Evolutionary conservation across 1,139 yeast species (phyloP).

Genomic region (Blastobotrys ciferrii): DNA sequence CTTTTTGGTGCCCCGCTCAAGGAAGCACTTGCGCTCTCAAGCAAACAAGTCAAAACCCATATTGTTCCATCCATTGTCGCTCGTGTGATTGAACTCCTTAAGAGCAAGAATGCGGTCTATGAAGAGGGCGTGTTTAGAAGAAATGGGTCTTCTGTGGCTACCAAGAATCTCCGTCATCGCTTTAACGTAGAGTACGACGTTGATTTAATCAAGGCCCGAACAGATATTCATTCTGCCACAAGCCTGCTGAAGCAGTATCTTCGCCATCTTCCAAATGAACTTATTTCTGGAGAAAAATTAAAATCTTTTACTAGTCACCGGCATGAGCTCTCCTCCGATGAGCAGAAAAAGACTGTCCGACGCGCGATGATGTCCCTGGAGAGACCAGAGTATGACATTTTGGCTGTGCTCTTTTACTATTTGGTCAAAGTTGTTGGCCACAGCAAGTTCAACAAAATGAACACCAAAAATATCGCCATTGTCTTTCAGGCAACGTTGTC

Average conservation of each 20-base stretch:
- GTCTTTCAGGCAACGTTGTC: conserved; percentile 85
- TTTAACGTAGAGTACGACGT: conserved; percentile 63
- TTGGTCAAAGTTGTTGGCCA: conserved; percentile 64
- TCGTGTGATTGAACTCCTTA: conserved; percentile 71
- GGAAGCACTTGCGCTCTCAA: conserved; percentile 52
- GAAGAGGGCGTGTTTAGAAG: conserved; percentile 91
- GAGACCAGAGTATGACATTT: conserved; percentile 54
- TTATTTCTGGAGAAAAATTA: conserved; percentile 49
- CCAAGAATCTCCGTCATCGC: conserved; percentile 65
- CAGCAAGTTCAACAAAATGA: conserved; percentile 76
- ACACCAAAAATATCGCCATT: conserved; percentile 69
- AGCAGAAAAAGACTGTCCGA: conserved; percentile 35
- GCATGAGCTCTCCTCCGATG: conserved; percentile 16
- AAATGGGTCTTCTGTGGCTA: conserved; percentile 83
- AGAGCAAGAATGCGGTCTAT: conserved; percentile 64
- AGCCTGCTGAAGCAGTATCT: conserved; percentile 74
- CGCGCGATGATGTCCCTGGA: conserved; percentile 43
- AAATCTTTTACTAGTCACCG: background rate
- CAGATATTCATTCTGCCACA: conserved; percentile 75
- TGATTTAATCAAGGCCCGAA: conserved; percentile 51
- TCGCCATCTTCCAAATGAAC: conserved; percentile 64
- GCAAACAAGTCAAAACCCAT: conserved; percentile 36
- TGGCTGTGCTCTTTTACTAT: conserved; percentile 65
- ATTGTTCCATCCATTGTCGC: conserved; percentile 73
- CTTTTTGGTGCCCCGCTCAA: conserved; percentile 68